Conservation (phyloP, 2,329 filamentous ascomycete species). For the Monosporascus sp. region DNA sequence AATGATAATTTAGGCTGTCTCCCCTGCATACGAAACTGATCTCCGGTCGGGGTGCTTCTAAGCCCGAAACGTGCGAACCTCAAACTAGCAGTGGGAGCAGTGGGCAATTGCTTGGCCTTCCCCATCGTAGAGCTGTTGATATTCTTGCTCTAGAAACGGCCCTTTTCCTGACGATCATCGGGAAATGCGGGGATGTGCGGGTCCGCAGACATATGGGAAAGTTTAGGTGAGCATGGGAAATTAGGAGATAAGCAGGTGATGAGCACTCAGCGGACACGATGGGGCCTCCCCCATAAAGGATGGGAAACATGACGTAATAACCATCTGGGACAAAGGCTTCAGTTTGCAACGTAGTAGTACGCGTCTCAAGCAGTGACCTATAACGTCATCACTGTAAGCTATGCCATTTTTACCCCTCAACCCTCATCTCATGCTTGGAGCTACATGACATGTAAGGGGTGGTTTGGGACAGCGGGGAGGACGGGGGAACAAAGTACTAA, state of each 20-base stretch:
- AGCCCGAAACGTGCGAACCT: slow-evolving; percentile 1
- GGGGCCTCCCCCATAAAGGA: no score
- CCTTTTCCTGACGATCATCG: not conserved
- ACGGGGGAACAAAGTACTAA: slow-evolving; percentile 1
- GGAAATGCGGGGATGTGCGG: not conserved
- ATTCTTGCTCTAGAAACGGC: not conserved
- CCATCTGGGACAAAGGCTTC: no score
- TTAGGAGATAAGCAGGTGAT: no score
- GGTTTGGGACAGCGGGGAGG: slow-evolving; percentile 2
- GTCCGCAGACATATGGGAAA: not conserved
- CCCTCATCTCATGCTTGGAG: no score
- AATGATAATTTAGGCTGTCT: not conserved
- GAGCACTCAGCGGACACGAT: no score
- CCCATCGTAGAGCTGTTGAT: not conserved
- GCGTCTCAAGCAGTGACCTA: no score
- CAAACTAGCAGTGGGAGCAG: slow-evolving; percentile 2
- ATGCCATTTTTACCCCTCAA: no score
- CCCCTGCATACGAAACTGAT: slow-evolving; percentile 10
- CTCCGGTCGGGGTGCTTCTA: slow-evolving; percentile 1
- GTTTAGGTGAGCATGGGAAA: not conserved
- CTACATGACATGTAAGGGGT: not conserved
- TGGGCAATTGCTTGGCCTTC: not conserved
- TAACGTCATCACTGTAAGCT: no score
- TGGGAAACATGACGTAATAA: no score
- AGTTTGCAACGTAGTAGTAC: no score